Evolutionary conservation across 371 early-diverging fungal species (phyloP), one percentile per base, ranked within the genome.

Genomic region (Mortierella sp.): DNA sequence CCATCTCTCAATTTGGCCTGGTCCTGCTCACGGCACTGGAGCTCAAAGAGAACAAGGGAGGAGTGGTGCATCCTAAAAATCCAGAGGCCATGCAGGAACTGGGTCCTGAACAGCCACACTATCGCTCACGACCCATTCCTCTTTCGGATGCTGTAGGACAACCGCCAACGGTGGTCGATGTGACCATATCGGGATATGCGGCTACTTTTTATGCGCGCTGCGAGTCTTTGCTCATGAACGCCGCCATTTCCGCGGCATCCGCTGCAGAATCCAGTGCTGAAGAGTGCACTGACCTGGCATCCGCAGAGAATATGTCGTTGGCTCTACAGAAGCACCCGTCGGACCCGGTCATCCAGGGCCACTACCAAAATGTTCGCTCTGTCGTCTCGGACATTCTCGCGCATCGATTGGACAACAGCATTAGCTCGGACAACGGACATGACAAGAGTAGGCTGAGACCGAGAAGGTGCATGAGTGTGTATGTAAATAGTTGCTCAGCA

Each of bases 1-100:
- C 49, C 15, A 50, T 47, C 26, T 76, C 69, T 0, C 64, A 60
- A 21, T 64, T 69, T 24, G 76, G 76, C 4, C 27, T 76, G 2
- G 60, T 57, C 49, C 43, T 76, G 24, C 53, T 42, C 34, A 60
- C 64, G 6, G 64, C 59, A 3, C 23, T 68, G 41, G 69, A 56
- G 31, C 21, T 28, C 11, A 30, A 24, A 24, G 50, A 57, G 31
- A 50, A 56, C 23, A 30, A 27, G 4, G 42, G 31, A 0, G 24
- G 14, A 32, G 48, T 51, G 24, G 7, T 37, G 2, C 37, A 30
- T 8, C 26, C 28, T 30, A 46, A 46, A 24, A n/a, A 21, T 0
- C 51, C 60, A 26, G n/a, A 50, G 14, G 23, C 37, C 11, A 32
- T 21, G 1, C 0, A 11, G 6, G 54, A 41, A 2, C 31, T 57